Base-by-base conservation (phyloP, 2,329 filamentous ascomycete genomes). In the Claviceps sp. region DNA sequence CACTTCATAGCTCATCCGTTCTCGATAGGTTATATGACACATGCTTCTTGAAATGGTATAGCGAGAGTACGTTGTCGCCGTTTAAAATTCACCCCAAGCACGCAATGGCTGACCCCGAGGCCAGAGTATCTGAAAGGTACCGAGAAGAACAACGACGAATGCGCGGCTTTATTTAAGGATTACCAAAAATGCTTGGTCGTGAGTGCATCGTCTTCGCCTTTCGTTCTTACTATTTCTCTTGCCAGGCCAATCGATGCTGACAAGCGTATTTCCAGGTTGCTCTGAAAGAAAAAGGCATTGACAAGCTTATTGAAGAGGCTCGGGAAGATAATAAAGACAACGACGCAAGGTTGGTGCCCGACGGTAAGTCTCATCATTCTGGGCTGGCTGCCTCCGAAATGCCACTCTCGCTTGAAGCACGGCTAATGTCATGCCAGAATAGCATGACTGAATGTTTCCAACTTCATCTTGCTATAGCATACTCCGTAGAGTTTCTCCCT, bases 31-130 rank as follows among this genome's bases (percentile, higher is more conserved):
- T 84, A 61, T 98, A 98, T 66, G 93, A 98, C 68, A 90, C 85
- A 50, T 98, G 93, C 71, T 98, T 98, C 66, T 73, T 98, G 57
- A 97, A 95, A 71, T 98, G 93, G 93, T 98, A 98, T 68, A 96
- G 90, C 65, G 93, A 98, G 71, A 97, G 93, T 96, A 75, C 53
- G 84, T 68, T 44, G 49, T 53, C 52, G 50, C 38, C 5, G 37
- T 26, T 8, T 37, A 20, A 29, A 9, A 39, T 34, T 4, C 8
- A 29, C 4, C 14, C 22, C 14, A 36, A 9, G 1, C 36, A 5
- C 34, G 22, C 8, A 17, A 26, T 14, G 43, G 47, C 34, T 53
- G 47, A 54, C 51, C 44, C 16, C 23, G 50, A 16, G 7, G 44
- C 11, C 57, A 93, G 93, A 96, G 69, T 98, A 95, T 63, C 80